Percentiles rank a stretch among this genome's conserved stretches.
These are phyloP conservation scores for Volvariella volvacea DNA, from an alignment of 1,284 basidiomycete species.

Conservation along the genomic window DNA sequence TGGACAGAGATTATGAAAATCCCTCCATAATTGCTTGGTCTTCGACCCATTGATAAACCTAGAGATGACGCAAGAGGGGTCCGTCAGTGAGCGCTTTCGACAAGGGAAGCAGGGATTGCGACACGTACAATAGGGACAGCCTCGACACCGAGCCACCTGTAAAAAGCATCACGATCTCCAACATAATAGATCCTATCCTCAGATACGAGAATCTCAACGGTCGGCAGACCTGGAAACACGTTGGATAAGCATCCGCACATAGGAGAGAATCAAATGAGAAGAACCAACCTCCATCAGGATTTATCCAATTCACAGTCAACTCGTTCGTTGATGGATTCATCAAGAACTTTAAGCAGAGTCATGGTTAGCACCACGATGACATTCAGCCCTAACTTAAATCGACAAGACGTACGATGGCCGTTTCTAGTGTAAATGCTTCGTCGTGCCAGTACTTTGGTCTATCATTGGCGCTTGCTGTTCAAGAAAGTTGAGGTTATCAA, in stretches of 20 bases:
- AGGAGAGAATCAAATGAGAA: background rate
- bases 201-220: slow-evolving; percentile 5
- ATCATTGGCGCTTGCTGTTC: slow-evolving; percentile 7
- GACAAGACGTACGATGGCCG: slow-evolving; percentile 6
- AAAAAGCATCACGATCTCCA: slow-evolving; percentile 8
- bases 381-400: background rate
- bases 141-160: too few relatives aligned
- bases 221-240: too few relatives aligned
- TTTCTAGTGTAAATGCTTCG: slow-evolving; percentile 5
- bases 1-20: too few relatives aligned
- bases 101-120: too few relatives aligned
- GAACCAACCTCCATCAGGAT: slow-evolving; percentile 6
- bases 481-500: too few relatives aligned
- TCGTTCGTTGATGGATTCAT: slow-evolving; percentile 7
- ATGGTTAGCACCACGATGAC: background rate
- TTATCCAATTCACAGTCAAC: slow-evolving; percentile 8
- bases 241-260: background rate
- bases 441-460: slow-evolving; percentile 3
- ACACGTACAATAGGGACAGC: too few relatives aligned
- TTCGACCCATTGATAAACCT: too few relatives aligned
- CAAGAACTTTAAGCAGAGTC: slow-evolving; percentile 4
- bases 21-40: too few relatives aligned
- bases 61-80: too few relatives aligned
- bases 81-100: too few relatives aligned
- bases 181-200: slow-evolving; percentile 8